Base-by-base conservation (phyloP, 2,329 filamentous ascomycete species). In the Biscogniauxia marginata region DNA sequence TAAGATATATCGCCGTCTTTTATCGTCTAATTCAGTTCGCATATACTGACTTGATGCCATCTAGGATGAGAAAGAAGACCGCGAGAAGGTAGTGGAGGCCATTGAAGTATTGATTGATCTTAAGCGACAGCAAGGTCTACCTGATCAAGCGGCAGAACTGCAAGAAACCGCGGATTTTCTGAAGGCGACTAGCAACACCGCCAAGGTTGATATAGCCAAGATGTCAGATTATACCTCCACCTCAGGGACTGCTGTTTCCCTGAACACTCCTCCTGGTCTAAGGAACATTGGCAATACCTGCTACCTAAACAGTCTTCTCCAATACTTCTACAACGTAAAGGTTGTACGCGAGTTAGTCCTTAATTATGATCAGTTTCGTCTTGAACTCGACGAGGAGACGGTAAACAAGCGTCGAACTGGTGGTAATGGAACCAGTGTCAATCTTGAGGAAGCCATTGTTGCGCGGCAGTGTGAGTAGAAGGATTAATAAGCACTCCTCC, bases 221-320 rank as follows among this genome's bases (percentile, higher is more conserved):
- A 57, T 50, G 22, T 20, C 47, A 19, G 7, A 52, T 13, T 18
- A 39, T 9, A 59, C 67, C 52, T 54, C n/a, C 54, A 39, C 50
- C 19, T 43, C 56, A 39, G 57, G 57, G 21, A 49, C 58, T 46
- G 54, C 65, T 3, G 67, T 69, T 13, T 67, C 77, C 54, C 66
- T 74, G 48, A 78, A 83, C 24, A 86, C 90, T 72, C 95, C 95
- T 0, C 90, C 96, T 20, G 95, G 95, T 0, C 81, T 98, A 5
- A 84, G 87, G 61, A 99, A 98, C 65, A 96, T 98, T 55, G 93
- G 95, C 57, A 99, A 99, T 68, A 99, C 96, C 0, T 99, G 95
- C 72, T 99, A 99, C 67, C 81, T 99, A 53, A 99, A 99, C 77
- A 98, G 93, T 74, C 83, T 99, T 49, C 79, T 99, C 8, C 95